phyloP scores from a whole-genome alignment of 2,329 filamentous ascomycete genomes.

The Albophoma yamanashiensis region DNA sequence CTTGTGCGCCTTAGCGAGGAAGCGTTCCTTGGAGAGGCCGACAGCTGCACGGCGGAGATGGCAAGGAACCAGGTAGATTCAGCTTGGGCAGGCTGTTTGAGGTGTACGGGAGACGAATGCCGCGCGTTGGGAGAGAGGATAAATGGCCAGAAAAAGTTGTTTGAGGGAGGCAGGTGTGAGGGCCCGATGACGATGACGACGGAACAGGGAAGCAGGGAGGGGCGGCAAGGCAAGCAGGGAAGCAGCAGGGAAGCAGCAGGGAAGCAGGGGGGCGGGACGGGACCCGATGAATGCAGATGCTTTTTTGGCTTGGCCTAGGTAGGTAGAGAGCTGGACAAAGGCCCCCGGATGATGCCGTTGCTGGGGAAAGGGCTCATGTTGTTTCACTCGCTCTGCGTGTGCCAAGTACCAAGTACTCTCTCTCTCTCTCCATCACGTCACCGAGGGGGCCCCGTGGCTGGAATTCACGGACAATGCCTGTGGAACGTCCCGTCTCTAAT shows the following conservation, averaged over 20 bases:
- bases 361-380: background rate
- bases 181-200: conserved; percentile 1
- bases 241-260: background rate
- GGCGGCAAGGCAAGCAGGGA: background rate
- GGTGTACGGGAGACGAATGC: background rate
- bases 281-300: background rate
- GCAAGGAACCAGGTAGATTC: background rate
- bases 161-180: background rate
- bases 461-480: background rate
- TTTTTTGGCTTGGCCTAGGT: no score
- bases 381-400: background rate
- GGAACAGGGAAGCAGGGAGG: background rate
- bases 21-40: background rate
- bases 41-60: background rate
- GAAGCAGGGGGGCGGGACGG: background rate
- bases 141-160: background rate
- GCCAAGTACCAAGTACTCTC: background rate
- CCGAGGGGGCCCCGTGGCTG: background rate
- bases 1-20: background rate
- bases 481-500: no score
- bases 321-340: background rate
- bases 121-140: background rate
- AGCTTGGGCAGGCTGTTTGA: background rate
- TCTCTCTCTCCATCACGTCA: conserved; percentile 9
- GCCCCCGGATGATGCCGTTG: background rate